A percentile compares a stretch with the other conserved stretches of the same genome.
Conservation (phyloP, 495 filamentous ascomycete genomes). For the Penicillium silybi region DNA sequence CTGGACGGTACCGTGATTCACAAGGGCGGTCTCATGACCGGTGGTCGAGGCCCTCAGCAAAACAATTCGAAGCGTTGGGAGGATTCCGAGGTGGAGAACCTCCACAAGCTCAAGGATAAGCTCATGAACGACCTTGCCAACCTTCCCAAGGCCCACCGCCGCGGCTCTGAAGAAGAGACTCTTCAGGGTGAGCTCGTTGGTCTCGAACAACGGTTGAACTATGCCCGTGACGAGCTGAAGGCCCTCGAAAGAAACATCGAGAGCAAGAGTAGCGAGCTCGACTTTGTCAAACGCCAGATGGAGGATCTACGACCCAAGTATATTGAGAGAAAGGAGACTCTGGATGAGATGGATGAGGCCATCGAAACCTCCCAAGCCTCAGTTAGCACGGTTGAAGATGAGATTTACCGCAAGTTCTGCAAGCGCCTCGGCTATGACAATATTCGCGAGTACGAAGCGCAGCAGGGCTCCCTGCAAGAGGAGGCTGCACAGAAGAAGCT, state of each 20-base stretch:
- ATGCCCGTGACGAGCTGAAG: slow-evolving; percentile 69
- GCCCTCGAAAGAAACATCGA: slow-evolving; percentile 80
- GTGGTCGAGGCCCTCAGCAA: slow-evolving; percentile 74
- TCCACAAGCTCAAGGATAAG: slow-evolving; percentile 68
- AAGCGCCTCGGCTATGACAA: slow-evolving; percentile 78
- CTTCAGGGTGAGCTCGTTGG: slow-evolving; percentile 76
- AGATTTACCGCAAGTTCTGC: slow-evolving; percentile 86
- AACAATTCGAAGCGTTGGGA: slow-evolving; percentile 75
- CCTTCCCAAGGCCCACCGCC: slow-evolving; percentile 70
- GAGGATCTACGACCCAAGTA: slow-evolving; percentile 74
- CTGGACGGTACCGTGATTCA: slow-evolving; percentile 91
- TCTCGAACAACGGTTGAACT: slow-evolving; percentile 72
- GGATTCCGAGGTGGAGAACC: slow-evolving; percentile 79
- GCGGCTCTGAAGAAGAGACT: slow-evolving; percentile 70
- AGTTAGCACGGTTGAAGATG: slow-evolving; percentile 83
- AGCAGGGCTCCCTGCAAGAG: slow-evolving; percentile 86
- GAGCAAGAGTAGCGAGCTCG: slow-evolving; percentile 80
- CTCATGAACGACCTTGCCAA: slow-evolving; percentile 66
- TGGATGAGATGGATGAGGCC: slow-evolving; percentile 61
- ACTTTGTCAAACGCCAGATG: slow-evolving; percentile 66
- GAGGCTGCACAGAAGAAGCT: slow-evolving; percentile 82
- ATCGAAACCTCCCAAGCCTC: slow-evolving; percentile 68
- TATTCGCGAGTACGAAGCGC: slow-evolving; percentile 88
- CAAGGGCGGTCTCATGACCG: slow-evolving; percentile 96
- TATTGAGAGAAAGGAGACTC: slow-evolving; percentile 60